Evolutionary conservation across 2,329 filamentous ascomycete species (phyloP).

Genomic region (Fusarium newnesense): DNA sequence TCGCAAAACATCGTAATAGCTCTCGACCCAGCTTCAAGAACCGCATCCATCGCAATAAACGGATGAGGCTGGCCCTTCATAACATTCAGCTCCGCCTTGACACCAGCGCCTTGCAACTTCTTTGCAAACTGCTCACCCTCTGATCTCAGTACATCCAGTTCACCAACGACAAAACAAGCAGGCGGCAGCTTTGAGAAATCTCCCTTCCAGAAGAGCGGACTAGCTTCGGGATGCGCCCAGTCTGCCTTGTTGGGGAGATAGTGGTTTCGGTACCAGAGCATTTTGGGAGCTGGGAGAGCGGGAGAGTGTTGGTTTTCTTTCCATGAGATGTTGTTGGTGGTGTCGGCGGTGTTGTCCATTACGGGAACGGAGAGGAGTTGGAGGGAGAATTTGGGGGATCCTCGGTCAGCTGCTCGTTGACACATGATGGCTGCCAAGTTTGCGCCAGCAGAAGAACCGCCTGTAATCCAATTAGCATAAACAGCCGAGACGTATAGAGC

Average conservation of each 20-base stretch:
- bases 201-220: background rate
- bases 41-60: slow-evolving; percentile 20
- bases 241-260: slow-evolving; percentile 1
- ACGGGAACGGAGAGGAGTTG: slow-evolving; percentile 19
- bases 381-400: background rate
- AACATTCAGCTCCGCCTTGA: background rate
- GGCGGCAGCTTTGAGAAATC: slow-evolving; percentile 11
- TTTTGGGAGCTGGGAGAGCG: background rate
- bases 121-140: slow-evolving; percentile 16
- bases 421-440: slow-evolving; percentile 22
- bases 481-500: rapidly evolving
- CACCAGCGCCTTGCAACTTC: background rate
- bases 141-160: background rate
- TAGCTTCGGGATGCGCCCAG: background rate
- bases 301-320: slow-evolving; percentile 2
- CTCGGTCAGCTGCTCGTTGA: slow-evolving; percentile 9
- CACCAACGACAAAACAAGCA: slow-evolving; percentile 16
- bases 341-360: slow-evolving; percentile 9
- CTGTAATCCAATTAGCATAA: background rate
- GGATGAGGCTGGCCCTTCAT: slow-evolving; percentile 21
- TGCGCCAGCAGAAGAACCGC: slow-evolving; percentile 13
- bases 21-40: slow-evolving; percentile 5
- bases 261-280: slow-evolving; percentile 16
- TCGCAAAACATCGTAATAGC: slow-evolving; percentile 8
- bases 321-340: slow-evolving; percentile 2